Evolutionary conservation across 306 rosid species (phyloP).

Genomic region (Glycine tomentella): DNA sequence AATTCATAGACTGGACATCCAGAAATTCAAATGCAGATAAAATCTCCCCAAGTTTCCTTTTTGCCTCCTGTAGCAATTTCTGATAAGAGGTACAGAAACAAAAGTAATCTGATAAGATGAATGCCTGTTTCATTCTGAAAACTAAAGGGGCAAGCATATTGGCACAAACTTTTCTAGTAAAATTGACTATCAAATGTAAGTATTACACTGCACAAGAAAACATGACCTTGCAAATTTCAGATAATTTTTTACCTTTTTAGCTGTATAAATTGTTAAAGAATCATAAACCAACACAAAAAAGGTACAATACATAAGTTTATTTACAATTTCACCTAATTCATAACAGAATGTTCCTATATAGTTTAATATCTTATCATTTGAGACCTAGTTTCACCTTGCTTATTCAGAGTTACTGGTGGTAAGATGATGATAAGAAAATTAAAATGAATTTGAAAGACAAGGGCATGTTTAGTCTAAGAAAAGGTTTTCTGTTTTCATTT

Average conservation of each 20-base stretch:
- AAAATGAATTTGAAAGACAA: constrained; percentile 18
- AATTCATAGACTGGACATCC: constrained; percentile 73
- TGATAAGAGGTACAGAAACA: constrained; percentile 54
- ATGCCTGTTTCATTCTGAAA: constrained; percentile 32
- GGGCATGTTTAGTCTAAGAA: background rate
- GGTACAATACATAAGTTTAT: background rate
- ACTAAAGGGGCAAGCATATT: constrained; percentile 39
- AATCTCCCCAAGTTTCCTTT: constrained; percentile 90
- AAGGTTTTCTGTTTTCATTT: background rate
- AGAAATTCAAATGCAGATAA: constrained; percentile 97
- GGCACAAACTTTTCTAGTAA: constrained; percentile 18
- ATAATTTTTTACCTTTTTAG: constrained; percentile 16
- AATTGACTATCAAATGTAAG: background rate
- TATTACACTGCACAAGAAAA: constrained; percentile 3
- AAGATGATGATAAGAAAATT: constrained; percentile 21
- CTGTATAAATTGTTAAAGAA: constrained; percentile 14
- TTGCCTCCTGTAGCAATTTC: constrained; percentile 91
- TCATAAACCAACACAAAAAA: constrained; percentile 7
- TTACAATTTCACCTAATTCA: constrained; percentile 13
- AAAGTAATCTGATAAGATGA: constrained; percentile 45
- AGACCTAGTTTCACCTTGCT: constrained; percentile 20
- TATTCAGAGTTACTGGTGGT: background rate
- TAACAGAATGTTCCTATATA: background rate
- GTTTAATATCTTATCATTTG: constrained; percentile 15
- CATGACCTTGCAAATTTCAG: constrained; percentile 23